These are phyloP conservation scores for Mrakia frigida DNA, from an alignment of 768 basidiomycete species.

Conservation along the genomic window DNA sequence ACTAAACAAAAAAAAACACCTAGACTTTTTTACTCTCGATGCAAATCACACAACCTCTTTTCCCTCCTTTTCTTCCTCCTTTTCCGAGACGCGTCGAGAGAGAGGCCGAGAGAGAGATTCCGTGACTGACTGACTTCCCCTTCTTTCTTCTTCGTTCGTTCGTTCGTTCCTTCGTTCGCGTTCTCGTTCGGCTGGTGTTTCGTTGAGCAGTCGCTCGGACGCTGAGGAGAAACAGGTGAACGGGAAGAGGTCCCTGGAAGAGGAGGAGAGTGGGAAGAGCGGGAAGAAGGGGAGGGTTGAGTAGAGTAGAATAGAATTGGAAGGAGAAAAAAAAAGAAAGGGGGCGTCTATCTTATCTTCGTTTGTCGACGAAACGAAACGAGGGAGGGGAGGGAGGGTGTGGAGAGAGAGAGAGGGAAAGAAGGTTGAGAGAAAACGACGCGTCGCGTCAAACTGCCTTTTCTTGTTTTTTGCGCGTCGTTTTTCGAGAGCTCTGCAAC, in stretches of 20 bases:
- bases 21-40: neutral
- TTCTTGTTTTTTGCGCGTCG: too few species aligned
- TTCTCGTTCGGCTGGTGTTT: neutral
- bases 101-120: too few species aligned
- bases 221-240: neutral
- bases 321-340: neutral
- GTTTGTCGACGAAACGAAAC: neutral
- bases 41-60: neutral
- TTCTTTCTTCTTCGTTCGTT: neutral
- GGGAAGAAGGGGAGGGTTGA: neutral
- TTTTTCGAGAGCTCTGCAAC: too few species aligned
- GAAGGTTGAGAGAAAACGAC: conserved; percentile 44
- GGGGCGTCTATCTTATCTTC: neutral
- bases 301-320: neutral
- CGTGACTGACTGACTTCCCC: neutral
- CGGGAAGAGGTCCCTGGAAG: neutral
- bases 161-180: neutral
- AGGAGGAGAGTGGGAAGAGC: neutral
- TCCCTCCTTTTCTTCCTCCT: neutral
- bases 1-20: neutral
- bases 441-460: too few species aligned
- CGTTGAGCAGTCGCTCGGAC: neutral
- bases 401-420: neutral
- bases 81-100: neutral
- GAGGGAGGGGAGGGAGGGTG: neutral